These are phyloP conservation scores for Parmelia sp. DNA, from an alignment of 495 filamentous ascomycete species.

Conservation along the genomic window DNA sequence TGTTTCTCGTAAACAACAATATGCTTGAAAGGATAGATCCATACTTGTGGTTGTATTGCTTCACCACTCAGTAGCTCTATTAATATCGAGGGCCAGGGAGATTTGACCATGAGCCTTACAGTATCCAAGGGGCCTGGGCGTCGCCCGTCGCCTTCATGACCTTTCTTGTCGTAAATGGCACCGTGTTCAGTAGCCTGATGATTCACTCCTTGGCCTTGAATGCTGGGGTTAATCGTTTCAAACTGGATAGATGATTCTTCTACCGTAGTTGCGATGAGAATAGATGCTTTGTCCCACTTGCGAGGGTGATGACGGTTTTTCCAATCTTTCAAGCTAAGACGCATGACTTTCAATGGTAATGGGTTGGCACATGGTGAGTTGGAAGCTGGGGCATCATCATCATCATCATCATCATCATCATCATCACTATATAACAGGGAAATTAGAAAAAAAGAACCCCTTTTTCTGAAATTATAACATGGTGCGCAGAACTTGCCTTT, in stretches of 20 bases:
- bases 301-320: not conserved
- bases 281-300: not conserved
- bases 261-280: not conserved
- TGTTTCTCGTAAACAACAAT: constrained; percentile 5
- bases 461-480: not conserved
- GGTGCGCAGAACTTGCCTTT: not conserved
- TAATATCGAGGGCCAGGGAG: not conserved
- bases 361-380: not conserved
- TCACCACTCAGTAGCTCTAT: constrained; percentile 1
- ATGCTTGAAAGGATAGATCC: constrained; percentile 8
- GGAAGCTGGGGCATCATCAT: not conserved
- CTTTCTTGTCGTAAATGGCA: not conserved
- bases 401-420: not conserved
- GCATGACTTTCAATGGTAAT: not conserved
- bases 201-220: not conserved
- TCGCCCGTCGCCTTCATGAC: not conserved
- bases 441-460: not conserved
- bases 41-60: not conserved
- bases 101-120: not conserved
- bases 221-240: not conserved
- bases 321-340: not conserved
- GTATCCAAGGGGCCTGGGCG: not conserved
- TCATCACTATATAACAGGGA: not conserved
- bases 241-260: not conserved
- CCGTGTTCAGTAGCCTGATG: not conserved